Conservation (phyloP, 805 yeast genomes). For the Blastobotrys attinorum region DNA sequence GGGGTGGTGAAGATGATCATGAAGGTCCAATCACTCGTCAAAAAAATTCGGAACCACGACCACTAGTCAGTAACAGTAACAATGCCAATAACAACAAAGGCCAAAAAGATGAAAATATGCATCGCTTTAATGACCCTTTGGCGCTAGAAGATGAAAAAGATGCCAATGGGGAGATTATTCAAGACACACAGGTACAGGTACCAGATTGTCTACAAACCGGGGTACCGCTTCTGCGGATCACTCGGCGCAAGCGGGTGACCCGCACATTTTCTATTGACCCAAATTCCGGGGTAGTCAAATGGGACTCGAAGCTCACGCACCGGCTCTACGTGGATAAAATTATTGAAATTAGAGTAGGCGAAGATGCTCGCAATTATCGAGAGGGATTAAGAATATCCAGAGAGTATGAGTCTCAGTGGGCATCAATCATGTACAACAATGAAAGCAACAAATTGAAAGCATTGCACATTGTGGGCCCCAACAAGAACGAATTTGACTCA, state of each 20-base stretch:
- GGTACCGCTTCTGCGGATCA: slow-evolving; percentile 55
- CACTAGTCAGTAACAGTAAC: no score
- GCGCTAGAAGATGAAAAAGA: no score
- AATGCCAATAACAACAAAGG: no score
- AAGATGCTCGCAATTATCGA: slow-evolving; percentile 74
- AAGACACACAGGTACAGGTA: slow-evolving; percentile 28
- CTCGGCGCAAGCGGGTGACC: slow-evolving; percentile 59
- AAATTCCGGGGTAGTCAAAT: slow-evolving; percentile 43
- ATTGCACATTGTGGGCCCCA: slow-evolving; percentile 65
- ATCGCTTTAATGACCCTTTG: no score
- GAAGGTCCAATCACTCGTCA: not conserved
- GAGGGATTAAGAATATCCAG: slow-evolving; percentile 73
- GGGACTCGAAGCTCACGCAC: slow-evolving; percentile 47
- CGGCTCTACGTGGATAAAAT: slow-evolving; percentile 53
- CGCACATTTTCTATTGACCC: slow-evolving; percentile 50
- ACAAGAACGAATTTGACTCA: slow-evolving; percentile 43
- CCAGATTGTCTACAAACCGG: slow-evolving; percentile 49
- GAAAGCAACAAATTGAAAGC: slow-evolving; percentile 62
- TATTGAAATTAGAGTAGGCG: slow-evolving; percentile 50
- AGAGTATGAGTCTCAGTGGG: slow-evolving; percentile 64
- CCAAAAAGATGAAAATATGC: no score
- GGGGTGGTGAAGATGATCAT: not conserved
- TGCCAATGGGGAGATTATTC: not conserved
- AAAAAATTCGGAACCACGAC: no score
- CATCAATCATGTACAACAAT: slow-evolving; percentile 65